Conservation (phyloP, 345 rosid species). For the Hypericum perforatum region DNA sequence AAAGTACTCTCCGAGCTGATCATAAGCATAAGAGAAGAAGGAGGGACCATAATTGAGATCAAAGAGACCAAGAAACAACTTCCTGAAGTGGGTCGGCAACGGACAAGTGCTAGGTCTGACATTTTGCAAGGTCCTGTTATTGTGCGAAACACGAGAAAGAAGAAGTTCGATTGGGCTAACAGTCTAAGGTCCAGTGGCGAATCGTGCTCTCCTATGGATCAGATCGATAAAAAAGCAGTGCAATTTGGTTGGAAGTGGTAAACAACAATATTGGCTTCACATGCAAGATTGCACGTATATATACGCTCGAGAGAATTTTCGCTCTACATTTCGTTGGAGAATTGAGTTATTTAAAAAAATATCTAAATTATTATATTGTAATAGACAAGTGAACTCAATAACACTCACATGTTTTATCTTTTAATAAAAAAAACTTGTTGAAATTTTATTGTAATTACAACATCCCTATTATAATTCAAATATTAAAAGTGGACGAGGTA, state of each 20-base stretch:
- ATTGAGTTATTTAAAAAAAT: too few species aligned
- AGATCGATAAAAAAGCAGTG: conserved; percentile 10
- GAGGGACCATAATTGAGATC: conserved; percentile 57
- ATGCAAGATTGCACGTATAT: too few species aligned
- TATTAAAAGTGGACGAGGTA: too few species aligned
- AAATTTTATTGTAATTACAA: too few species aligned
- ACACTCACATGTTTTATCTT: too few species aligned
- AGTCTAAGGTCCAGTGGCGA: conserved; percentile 27
- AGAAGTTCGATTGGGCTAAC: conserved; percentile 40
- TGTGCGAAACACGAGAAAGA: conserved; percentile 16
- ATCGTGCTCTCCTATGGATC: conserved; percentile 3
- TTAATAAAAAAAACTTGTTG: too few species aligned
- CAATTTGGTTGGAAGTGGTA: conserved; percentile 27
- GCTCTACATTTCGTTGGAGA: too few species aligned
- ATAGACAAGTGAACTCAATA: too few species aligned
- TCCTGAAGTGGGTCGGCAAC: conserved; percentile 11
- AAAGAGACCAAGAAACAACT: conserved; percentile 42
- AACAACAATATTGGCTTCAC: too few species aligned
- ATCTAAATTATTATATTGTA: too few species aligned
- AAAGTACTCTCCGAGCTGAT: conserved; percentile 38
- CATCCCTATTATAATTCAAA: too few species aligned
- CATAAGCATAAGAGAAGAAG: conserved; percentile 60
- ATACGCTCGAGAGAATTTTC: too few species aligned
- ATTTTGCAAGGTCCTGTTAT: background rate
- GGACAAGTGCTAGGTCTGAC: conserved; percentile 5